These are phyloP conservation scores for Domatiomyces catenatus DNA, from an alignment of 2,329 filamentous ascomycete genomes.

Conservation along the genomic window DNA sequence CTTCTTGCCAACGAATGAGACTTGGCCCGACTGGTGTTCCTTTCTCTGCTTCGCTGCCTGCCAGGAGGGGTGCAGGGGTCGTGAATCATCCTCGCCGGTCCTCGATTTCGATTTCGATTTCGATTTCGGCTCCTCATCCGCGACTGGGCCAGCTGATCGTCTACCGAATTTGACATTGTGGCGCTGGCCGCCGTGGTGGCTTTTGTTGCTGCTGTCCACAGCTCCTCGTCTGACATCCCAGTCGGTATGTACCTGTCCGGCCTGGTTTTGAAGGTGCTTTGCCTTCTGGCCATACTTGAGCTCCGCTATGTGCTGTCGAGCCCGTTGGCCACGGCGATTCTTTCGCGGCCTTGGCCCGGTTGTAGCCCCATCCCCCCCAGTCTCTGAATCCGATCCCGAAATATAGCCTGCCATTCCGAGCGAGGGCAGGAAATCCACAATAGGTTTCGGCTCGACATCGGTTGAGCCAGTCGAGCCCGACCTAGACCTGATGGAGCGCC, in stretches of 20 bases:
- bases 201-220: conserved; percentile 14
- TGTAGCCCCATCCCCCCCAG: conserved; percentile 31
- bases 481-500: neutral
- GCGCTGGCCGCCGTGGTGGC: neutral
- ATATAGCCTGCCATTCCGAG: conserved; percentile 47
- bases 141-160: conserved; percentile 6
- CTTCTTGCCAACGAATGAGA: conserved; percentile 44
- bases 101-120: conserved; percentile 4
- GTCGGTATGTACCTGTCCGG: conserved; percentile 31
- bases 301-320: conserved; percentile 45
- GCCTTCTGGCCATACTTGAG: conserved; percentile 45
- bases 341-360: conserved; percentile 24
- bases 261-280: conserved; percentile 39
- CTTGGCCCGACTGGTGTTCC: conserved; percentile 32
- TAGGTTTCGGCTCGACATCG: neutral
- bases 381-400: conserved; percentile 44
- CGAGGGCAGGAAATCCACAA: conserved; percentile 38
- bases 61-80: conserved; percentile 49
- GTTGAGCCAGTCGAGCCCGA: neutral
- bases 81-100: conserved; percentile 26
- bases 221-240: conserved; percentile 47
- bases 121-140: conserved; percentile 2
- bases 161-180: conserved; percentile 1
- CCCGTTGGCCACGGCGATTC: conserved; percentile 48
- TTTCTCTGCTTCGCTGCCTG: conserved; percentile 47